A percentile compares a stretch with the other conserved stretches of the same genome.
Evolutionary conservation across 1,139 yeast species (phyloP).

Genomic region (Wickerhamomyces sp.): DNA sequence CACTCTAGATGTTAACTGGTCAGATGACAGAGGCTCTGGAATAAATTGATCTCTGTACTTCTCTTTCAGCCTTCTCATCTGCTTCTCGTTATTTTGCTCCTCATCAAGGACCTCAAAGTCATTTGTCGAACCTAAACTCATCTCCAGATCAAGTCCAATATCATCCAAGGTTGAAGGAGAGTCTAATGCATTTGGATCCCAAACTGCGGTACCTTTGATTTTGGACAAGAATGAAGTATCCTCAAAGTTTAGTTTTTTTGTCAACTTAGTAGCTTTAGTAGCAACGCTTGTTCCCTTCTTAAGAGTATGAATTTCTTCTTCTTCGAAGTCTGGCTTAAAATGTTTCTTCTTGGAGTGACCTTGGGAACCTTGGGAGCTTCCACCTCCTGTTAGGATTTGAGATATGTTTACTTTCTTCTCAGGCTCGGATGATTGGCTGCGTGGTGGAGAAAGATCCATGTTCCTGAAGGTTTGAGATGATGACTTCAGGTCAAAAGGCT

Average conservation of each 20-base stretch:
- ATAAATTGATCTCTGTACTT: slow-evolving; percentile 11
- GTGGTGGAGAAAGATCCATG: too few species aligned
- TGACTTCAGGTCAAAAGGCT: too few species aligned
- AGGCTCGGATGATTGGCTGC: too few species aligned
- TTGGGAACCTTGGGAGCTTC: too few species aligned
- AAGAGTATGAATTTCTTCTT: not conserved
- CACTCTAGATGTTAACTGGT: slow-evolving; percentile 27
- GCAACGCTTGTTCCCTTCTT: not conserved
- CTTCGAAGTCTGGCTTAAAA: not conserved
- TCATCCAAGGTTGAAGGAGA: not conserved
- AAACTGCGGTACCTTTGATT: slow-evolving; percentile 4
- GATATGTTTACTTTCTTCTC: too few species aligned
- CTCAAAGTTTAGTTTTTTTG: slow-evolving; percentile 3
- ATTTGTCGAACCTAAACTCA: slow-evolving; percentile 10
- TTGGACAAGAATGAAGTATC: slow-evolving; percentile 5
- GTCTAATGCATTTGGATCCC: not conserved
- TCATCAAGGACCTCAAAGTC: slow-evolving; percentile 18
- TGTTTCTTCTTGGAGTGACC: not conserved
- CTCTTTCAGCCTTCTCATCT: slow-evolving; percentile 5
- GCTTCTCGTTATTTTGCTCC: slow-evolving; percentile 9
- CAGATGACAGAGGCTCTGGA: slow-evolving; percentile 16
- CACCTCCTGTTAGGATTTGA: too few species aligned
- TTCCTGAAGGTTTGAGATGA: too few species aligned
- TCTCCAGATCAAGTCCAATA: slow-evolving; percentile 9
- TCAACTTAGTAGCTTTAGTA: not conserved